Evolutionary conservation across 1,139 yeast species (phyloP), one percentile per base, ranked within the genome.

Genomic region (Diutina catenulata): DNA sequence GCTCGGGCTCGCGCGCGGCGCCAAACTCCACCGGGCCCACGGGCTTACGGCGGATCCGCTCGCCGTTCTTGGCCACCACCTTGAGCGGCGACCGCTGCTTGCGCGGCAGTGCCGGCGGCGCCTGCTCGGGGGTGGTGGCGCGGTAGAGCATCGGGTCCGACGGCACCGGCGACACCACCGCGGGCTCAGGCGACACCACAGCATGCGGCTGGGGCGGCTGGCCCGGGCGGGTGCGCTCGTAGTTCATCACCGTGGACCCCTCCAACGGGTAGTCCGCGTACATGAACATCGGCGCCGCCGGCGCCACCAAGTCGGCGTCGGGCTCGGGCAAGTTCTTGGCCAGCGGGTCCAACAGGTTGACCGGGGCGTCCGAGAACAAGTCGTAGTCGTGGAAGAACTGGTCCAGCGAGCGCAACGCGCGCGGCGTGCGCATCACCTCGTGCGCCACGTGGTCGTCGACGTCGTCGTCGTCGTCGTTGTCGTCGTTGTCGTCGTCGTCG

Each of bases 371-470:
- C 16, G 22, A 18, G 28, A 37, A 37, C 22, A 49, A 43, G 31
- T 49, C 59, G 26, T 49, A 46, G 27, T 66, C 71, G 35, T 56
- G 61, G 47, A 69, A 63, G 24, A 60, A 50, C 39, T 63, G 69
- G 31, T 62, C 68, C 19, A 55, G 52, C 4, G 64, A 50, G 27
- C 51, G 45, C 36, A 63, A 53, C 9, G 62, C 62, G 11, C 57
- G 51, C 5, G 64, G 64, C 14, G 59, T 58, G 33, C 57, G 57
- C 44, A 56, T 49, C 37, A 64, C 50, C 41, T 66, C 70, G 15
- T 51, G 48, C 3, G 63, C 60, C 28, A 63, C 47, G 44, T 62
- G 65, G 13, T 22, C 24, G 2, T 5, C 13, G 15, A 13, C 14
- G 14, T n/a, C 8, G 4, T n/a, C 64, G 59, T 41, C 57, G 43